These are phyloP conservation scores for Aspergillus haitiensis DNA, from an alignment of 495 filamentous ascomycete species.

Conservation along the genomic window DNA sequence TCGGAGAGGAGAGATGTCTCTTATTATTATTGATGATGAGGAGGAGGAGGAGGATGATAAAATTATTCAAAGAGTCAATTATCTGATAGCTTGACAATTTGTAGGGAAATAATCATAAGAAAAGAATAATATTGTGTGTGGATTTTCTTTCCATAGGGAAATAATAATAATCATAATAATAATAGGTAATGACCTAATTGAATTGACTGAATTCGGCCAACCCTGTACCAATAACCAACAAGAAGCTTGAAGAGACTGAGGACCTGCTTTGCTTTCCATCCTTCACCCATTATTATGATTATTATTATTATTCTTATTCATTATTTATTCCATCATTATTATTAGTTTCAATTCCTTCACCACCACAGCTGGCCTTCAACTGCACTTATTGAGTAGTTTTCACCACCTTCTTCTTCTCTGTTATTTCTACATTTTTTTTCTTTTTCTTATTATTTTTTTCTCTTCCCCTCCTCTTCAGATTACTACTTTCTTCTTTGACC, in stretches of 20 bases:
- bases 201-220: constrained; percentile 3
- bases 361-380: not conserved
- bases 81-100: too few species aligned
- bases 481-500: not conserved
- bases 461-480: constrained; percentile 5
- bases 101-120: too few species aligned
- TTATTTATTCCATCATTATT: not conserved
- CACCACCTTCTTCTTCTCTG: constrained; percentile 9
- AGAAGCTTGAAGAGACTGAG: not conserved
- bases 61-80: not conserved
- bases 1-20: too few species aligned
- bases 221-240: too few species aligned
- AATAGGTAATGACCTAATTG: not conserved
- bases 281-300: not conserved
- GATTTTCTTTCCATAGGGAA: not conserved
- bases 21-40: not conserved
- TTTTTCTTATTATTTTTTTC: constrained; percentile 21
- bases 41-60: not conserved
- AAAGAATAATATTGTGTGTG: not conserved
- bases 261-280: constrained; percentile 8
- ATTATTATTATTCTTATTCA: not conserved
- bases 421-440: constrained; percentile 7
- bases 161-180: too few species aligned
- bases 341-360: constrained; percentile 3
- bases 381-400: not conserved